A percentile compares a stretch with the other conserved stretches of the same genome.
These are phyloP conservation scores for Rhizomucor miehei DNA, from an alignment of 371 early-diverging fungal genomes.

Conservation along the genomic window DNA sequence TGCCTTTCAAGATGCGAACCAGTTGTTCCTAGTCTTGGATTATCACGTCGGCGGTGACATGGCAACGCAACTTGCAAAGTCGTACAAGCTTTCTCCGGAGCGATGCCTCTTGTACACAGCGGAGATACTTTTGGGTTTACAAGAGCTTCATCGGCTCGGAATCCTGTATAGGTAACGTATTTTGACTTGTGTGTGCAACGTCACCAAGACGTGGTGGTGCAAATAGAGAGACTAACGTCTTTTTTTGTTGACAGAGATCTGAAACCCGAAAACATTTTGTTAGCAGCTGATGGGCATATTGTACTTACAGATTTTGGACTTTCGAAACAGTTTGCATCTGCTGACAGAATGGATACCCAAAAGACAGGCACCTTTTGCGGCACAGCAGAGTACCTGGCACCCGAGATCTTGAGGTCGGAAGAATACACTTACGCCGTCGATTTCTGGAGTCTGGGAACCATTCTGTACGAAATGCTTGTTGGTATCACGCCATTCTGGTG, in stretches of 20 bases:
- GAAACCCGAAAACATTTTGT: constrained; percentile 66
- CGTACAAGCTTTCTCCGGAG: constrained; percentile 31
- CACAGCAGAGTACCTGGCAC: constrained; percentile 90
- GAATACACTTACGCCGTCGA: constrained; percentile 89
- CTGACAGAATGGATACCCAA: constrained; percentile 50
- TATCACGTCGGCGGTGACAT: constrained; percentile 80
- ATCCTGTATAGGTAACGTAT: constrained; percentile 66
- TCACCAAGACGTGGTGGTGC: too few relatives aligned
- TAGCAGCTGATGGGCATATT: constrained; percentile 68
- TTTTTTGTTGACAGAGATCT: constrained; percentile 48
- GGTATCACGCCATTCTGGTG: constrained; percentile 82
- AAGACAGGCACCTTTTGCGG: constrained; percentile 94
- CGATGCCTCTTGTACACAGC: constrained; percentile 70
- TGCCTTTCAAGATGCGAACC: constrained; percentile 89
- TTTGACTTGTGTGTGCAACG: not conserved
- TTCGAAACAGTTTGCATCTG: constrained; percentile 50
- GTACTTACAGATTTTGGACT: constrained; percentile 76
- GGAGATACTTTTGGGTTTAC: constrained; percentile 75
- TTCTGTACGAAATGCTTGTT: constrained; percentile 83
- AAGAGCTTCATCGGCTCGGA: constrained; percentile 72
- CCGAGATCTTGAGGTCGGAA: constrained; percentile 82
- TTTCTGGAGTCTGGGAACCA: constrained; percentile 96
- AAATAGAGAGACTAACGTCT: constrained; percentile 2
- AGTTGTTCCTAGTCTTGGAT: constrained; percentile 93
- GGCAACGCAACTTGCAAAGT: constrained; percentile 48